A percentile compares a stretch with the other conserved stretches of the same genome.
Conservation (phyloP, 2,329 filamentous ascomycete species). For the Conoideocrella luteorostrata region DNA sequence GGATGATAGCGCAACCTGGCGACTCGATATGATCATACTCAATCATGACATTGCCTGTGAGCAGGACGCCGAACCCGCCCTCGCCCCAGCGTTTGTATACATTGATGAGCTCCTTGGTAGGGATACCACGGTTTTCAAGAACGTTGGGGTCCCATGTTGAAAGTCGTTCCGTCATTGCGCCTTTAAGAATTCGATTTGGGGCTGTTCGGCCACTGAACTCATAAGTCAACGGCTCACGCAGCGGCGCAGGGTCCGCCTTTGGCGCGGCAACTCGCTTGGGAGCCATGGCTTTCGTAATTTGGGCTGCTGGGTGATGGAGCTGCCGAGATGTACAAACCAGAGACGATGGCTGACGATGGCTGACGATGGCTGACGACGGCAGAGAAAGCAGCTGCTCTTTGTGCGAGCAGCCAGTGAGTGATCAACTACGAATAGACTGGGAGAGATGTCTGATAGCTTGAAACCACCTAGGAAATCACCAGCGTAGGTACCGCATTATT, state of each 20-base stretch:
- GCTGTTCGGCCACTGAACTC: conserved; percentile 48
- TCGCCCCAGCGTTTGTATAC: conserved; percentile 56
- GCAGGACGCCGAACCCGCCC: conserved; percentile 46
- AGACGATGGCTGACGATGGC: too few relatives aligned
- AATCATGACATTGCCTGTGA: conserved; percentile 60
- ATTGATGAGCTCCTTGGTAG: conserved; percentile 36
- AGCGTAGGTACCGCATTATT: too few relatives aligned
- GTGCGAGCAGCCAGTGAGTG: too few relatives aligned
- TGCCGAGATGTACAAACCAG: too few relatives aligned
- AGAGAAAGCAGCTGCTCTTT: too few relatives aligned
- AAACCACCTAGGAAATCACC: too few relatives aligned
- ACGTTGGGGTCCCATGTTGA: conserved; percentile 53
- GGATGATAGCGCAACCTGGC: conserved; percentile 53
- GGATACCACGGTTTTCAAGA: conserved; percentile 39
- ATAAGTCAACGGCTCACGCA: conserved; percentile 42
- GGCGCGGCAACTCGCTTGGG: conserved; percentile 5
- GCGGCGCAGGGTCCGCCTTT: conserved; percentile 13
- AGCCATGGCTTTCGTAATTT: conserved; percentile 7
- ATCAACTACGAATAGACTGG: too few relatives aligned
- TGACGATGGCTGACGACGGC: too few relatives aligned
- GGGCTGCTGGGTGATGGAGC: neutral
- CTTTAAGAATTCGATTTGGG: conserved; percentile 61
- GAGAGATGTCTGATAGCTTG: too few relatives aligned
- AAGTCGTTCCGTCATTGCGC: conserved; percentile 59
- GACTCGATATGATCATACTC: conserved; percentile 53